Evolutionary conservation across 768 basidiomycete species (phyloP).

Genomic region (Russula sp.): DNA sequence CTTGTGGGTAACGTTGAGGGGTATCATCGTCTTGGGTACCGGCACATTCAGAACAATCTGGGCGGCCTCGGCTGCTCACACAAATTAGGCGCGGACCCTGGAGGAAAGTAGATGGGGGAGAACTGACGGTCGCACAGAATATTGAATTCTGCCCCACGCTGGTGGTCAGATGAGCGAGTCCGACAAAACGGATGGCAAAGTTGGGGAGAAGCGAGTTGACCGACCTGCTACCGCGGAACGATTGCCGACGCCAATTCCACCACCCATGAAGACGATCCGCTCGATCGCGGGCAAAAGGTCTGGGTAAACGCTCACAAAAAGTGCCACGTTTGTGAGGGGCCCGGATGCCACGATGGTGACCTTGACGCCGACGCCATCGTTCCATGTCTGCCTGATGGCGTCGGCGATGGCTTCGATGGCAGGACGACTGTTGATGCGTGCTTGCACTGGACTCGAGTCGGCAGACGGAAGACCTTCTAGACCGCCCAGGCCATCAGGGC

Average conservation of each 20-base stretch:
- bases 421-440: conserved; percentile 43
- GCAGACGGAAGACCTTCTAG: conserved; percentile 65
- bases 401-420: conserved; percentile 68
- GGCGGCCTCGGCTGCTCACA: conserved; percentile 61
- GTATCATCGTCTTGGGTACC: conserved; percentile 68
- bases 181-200: background rate
- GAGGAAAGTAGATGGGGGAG: background rate
- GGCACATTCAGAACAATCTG: conserved; percentile 74
- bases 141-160: conserved; percentile 55
- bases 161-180: background rate
- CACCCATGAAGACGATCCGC: conserved; percentile 85
- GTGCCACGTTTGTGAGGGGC: conserved; percentile 74
- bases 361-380: conserved; percentile 50
- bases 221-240: conserved; percentile 66
- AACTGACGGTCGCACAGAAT: conserved; percentile 74
- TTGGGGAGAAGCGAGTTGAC: conserved; percentile 18
- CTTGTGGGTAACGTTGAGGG: conserved; percentile 84
- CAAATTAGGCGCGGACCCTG: background rate
- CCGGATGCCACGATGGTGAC: conserved; percentile 71
- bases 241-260: conserved; percentile 83
- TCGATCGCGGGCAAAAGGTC: conserved; percentile 51
- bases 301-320: conserved; percentile 39
- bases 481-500: conserved; percentile 75
- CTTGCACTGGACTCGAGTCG: conserved; percentile 44
- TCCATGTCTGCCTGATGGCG: conserved; percentile 50